phyloP scores from a whole-genome alignment of 768 basidiomycete species.

The Nidularia pulvinata region DNA sequence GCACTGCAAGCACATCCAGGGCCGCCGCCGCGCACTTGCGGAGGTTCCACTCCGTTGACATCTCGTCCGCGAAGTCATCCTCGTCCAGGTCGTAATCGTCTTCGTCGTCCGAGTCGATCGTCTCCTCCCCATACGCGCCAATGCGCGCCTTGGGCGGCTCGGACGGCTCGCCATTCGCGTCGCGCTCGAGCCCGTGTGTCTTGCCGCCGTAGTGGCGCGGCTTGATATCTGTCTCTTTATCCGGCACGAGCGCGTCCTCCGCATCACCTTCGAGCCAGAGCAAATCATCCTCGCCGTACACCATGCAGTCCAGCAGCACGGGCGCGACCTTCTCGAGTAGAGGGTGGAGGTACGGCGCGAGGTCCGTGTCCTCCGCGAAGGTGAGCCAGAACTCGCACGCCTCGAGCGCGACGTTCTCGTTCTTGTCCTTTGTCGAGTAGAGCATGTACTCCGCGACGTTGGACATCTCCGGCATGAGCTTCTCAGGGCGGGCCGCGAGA shows the following conservation, averaged over 20 bases:
- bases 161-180: slow-evolving; percentile 36
- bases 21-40: slow-evolving; percentile 98
- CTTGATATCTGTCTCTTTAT: slow-evolving; percentile 96
- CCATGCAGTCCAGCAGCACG: slow-evolving; percentile 95
- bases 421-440: slow-evolving; percentile 96
- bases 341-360: slow-evolving; percentile 83
- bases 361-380: slow-evolving; percentile 93
- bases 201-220: slow-evolving; percentile 91
- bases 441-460: slow-evolving; percentile 99
- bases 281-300: slow-evolving; percentile 96
- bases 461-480: slow-evolving; percentile 93
- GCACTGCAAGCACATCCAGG: slow-evolving; percentile 93
- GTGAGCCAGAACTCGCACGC: slow-evolving; percentile 99
- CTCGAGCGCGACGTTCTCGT: slow-evolving; percentile 95
- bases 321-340: slow-evolving; percentile 92
- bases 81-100: slow-evolving; percentile 88
- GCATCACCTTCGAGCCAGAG: slow-evolving; percentile 91
- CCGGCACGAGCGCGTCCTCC: slow-evolving; percentile 88
- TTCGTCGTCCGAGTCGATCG: slow-evolving; percentile 82
- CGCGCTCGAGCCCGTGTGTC: slow-evolving; percentile 83
- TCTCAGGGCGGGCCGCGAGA: slow-evolving; percentile 91
- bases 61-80: slow-evolving; percentile 94
- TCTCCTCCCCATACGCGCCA: slow-evolving; percentile 81
- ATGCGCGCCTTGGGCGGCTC: slow-evolving; percentile 37
- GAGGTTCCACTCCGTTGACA: slow-evolving; percentile 98